These are phyloP conservation scores for Coniosporium uncinatum DNA, from an alignment of 2,329 filamentous ascomycete genomes.

Conservation along the genomic window DNA sequence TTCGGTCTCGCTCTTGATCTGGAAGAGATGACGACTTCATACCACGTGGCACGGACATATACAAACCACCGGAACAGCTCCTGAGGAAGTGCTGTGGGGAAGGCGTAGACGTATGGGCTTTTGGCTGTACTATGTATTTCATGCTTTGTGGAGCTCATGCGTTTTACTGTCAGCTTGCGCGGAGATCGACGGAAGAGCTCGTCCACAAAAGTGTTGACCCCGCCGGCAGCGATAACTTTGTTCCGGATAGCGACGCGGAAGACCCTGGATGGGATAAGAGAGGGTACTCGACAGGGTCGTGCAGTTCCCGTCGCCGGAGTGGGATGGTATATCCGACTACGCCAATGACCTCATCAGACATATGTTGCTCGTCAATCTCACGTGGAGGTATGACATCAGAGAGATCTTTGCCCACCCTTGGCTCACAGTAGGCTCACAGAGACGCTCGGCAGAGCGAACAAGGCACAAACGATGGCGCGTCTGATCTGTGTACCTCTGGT, in stretches of 20 bases:
- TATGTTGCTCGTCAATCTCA: constrained; percentile 88
- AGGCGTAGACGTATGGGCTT: constrained; percentile 99
- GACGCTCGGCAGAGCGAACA: too few species aligned
- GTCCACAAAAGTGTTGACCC: too few species aligned
- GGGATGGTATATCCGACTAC: constrained; percentile 96
- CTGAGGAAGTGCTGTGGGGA: too few species aligned
- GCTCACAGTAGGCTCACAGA: too few species aligned
- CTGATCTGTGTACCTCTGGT: too few species aligned
- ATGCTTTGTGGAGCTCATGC: constrained; percentile 96
- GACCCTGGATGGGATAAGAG: too few species aligned
- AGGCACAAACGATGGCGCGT: too few species aligned
- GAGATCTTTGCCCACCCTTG: constrained; percentile 95
- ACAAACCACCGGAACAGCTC: constrained; percentile 97
- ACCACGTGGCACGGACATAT: constrained; percentile 97
- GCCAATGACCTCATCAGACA: constrained; percentile 94
- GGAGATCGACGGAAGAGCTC: constrained; percentile 95
- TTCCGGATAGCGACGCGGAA: too few species aligned
- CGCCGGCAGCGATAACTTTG: constrained; percentile 78
- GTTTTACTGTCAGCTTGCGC: constrained; percentile 98
- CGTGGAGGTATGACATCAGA: constrained; percentile 89
- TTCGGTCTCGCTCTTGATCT: constrained; percentile 99
- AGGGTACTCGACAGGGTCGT: too few species aligned
- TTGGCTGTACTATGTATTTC: constrained; percentile 96
- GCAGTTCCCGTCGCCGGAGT: constrained; percentile 99
- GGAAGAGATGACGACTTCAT: constrained; percentile 98